These are phyloP conservation scores for Bocquillonia castaneifolia DNA, from an alignment of 441 rosid genomes.

Conservation along the genomic window DNA sequence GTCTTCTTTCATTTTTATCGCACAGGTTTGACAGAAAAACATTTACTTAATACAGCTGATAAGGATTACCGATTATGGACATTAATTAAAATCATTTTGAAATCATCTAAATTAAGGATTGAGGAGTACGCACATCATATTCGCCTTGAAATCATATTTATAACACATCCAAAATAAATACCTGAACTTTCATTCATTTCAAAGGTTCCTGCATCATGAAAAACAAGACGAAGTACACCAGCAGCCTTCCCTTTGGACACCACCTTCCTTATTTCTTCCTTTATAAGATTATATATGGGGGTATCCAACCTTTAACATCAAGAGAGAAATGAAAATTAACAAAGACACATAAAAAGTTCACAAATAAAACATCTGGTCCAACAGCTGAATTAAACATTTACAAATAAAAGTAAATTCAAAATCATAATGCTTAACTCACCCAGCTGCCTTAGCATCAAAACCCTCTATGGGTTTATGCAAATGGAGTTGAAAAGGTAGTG, in stretches of 20 bases:
- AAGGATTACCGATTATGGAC: too few relatives aligned
- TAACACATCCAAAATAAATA: conserved; percentile 12
- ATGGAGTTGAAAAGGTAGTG: conserved; percentile 44
- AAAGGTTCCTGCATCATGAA: conserved; percentile 95
- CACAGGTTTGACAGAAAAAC: not conserved
- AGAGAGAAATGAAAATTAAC: conserved; percentile 6
- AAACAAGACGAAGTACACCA: conserved; percentile 89
- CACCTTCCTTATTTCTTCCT: conserved; percentile 58
- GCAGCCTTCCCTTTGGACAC: conserved; percentile 82
- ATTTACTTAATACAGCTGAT: not conserved
- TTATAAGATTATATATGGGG: conserved; percentile 29
- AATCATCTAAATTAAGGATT: too few relatives aligned
- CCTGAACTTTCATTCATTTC: conserved; percentile 55
- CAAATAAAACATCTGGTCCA: not conserved
- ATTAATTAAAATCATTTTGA: too few relatives aligned
- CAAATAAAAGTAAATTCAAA: not conserved
- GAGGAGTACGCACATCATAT: too few relatives aligned
- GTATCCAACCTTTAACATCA: conserved; percentile 29
- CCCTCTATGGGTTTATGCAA: conserved; percentile 24
- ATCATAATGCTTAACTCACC: conserved; percentile 38
- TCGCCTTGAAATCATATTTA: not conserved
- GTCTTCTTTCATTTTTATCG: too few relatives aligned
- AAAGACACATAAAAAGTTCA: not conserved
- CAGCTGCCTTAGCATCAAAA: conserved; percentile 36
- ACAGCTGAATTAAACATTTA: not conserved